A percentile compares a stretch with the other conserved stretches of the same genome.
Evolutionary conservation across 805 yeast genomes (phyloP).

Genomic region (Metschnikowia gelsemii): DNA sequence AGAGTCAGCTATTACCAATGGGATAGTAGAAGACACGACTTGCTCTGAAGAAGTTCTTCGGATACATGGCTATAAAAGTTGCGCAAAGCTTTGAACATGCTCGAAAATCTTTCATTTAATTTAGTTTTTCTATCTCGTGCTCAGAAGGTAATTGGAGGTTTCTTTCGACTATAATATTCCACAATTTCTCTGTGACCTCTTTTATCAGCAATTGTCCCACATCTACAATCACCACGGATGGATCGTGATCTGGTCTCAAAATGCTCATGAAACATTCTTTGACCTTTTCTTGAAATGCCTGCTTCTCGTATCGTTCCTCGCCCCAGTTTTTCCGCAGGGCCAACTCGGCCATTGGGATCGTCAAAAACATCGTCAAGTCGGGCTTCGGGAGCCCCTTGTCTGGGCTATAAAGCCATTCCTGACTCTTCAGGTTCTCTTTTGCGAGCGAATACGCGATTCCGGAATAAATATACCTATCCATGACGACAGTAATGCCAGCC

Average conservation of each 20-base stretch:
- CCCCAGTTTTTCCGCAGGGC: slow-evolving; percentile 78
- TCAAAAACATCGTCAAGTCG: slow-evolving; percentile 76
- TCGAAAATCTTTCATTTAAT: background rate
- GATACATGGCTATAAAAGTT: too few relatives aligned
- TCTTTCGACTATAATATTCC: slow-evolving; percentile 28
- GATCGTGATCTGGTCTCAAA: slow-evolving; percentile 30
- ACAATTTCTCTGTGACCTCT: slow-evolving; percentile 50
- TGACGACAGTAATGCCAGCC: slow-evolving; percentile 57
- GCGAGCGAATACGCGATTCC: slow-evolving; percentile 93
- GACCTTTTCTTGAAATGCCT: slow-evolving; percentile 73
- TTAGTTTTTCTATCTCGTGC: background rate
- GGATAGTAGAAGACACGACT: too few relatives aligned
- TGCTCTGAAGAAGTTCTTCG: too few relatives aligned
- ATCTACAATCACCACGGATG: slow-evolving; percentile 43
- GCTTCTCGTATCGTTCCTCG: slow-evolving; percentile 84
- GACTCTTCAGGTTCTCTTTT: slow-evolving; percentile 48
- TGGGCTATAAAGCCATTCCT: slow-evolving; percentile 77
- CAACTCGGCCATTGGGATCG: slow-evolving; percentile 48
- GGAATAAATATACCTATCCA: slow-evolving; percentile 89
- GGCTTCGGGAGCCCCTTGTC: slow-evolving; percentile 87
- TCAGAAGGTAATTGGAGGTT: background rate
- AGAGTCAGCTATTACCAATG: too few relatives aligned
- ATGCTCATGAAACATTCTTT: slow-evolving; percentile 54
- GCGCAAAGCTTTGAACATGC: too few relatives aligned
- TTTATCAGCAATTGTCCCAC: slow-evolving; percentile 62